Conservation (phyloP, 2,329 filamentous ascomycete species). For the Penicillium sp. region DNA sequence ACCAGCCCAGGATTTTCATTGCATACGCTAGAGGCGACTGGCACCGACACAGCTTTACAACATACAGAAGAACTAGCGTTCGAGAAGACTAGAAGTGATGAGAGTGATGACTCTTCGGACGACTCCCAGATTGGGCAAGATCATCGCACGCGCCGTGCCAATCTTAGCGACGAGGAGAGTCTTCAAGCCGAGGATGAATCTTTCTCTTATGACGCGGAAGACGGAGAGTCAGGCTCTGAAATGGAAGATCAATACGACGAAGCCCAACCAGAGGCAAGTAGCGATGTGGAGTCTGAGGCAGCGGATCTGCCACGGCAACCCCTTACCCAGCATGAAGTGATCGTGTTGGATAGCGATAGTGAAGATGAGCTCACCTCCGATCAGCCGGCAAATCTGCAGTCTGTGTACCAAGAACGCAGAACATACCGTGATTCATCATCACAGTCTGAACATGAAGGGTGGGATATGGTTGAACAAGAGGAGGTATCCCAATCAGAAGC, state of each 20-base stretch:
- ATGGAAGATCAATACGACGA: conserved; percentile 13
- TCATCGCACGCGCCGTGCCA: background rate
- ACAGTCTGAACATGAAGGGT: background rate
- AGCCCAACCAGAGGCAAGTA: background rate
- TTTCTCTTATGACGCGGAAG: background rate
- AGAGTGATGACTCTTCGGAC: conserved; percentile 3
- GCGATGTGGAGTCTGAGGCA: conserved; percentile 13
- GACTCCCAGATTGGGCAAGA: background rate
- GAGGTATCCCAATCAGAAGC: background rate
- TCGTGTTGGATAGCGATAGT: conserved; percentile 45
- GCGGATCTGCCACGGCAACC: conserved; percentile 2
- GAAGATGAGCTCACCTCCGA: conserved; percentile 34
- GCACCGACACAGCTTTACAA: background rate
- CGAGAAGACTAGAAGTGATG: background rate
- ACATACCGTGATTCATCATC: background rate
- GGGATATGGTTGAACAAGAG: conserved; percentile 1
- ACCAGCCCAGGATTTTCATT: background rate
- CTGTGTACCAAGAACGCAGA: background rate
- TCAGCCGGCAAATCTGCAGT: background rate
- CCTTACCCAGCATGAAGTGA: conserved; percentile 33
- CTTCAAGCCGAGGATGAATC: conserved; percentile 12
- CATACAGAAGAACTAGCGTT: background rate
- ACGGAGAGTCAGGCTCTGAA: background rate
- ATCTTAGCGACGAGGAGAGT: conserved; percentile 8
- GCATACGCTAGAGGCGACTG: background rate